Percentiles rank a stretch among this genome's conserved stretches.
Conservation (phyloP, 2,329 filamentous ascomycete genomes). For the Penicillium sp. region DNA sequence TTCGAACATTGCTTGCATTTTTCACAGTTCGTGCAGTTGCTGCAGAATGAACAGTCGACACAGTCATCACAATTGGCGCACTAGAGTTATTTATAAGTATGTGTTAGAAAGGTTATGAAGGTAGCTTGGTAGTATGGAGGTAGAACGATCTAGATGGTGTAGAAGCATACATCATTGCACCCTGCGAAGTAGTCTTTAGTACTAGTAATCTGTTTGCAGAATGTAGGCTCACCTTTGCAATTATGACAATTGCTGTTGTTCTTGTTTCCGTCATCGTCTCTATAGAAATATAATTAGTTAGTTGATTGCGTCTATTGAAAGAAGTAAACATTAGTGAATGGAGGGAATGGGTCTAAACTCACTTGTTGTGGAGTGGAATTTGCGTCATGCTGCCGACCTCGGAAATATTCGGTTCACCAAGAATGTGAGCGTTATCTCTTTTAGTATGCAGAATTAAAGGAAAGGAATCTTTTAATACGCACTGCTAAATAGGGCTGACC, state of each 20-base stretch:
- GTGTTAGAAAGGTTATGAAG: not conserved
- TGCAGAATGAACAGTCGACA: slow-evolving; percentile 2
- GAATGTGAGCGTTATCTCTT: not conserved
- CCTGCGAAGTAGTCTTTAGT: not conserved
- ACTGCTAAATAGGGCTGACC: too few species aligned
- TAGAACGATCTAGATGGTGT: not conserved
- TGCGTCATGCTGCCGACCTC: not conserved
- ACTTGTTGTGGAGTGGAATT: not conserved
- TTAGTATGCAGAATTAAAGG: too few species aligned
- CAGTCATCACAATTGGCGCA: slow-evolving; percentile 1
- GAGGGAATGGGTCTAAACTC: not conserved
- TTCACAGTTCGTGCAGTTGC: not conserved
- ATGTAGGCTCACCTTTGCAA: not conserved
- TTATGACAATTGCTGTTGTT: slow-evolving; percentile 1
- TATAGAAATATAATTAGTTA: not conserved
- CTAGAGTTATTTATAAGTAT: not conserved
- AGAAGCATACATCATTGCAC: not conserved
- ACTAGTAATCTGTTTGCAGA: not conserved
- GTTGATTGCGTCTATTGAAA: not conserved
- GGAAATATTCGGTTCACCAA: not conserved
- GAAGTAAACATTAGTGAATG: not conserved
- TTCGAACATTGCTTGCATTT: not conserved
- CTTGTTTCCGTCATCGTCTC: not conserved
- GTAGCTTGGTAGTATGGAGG: not conserved
- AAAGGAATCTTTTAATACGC: not conserved